These are phyloP conservation scores for Dictyostelium brefeldianum DNA, from an alignment of 78 protist species.

Conservation along the genomic window DNA sequence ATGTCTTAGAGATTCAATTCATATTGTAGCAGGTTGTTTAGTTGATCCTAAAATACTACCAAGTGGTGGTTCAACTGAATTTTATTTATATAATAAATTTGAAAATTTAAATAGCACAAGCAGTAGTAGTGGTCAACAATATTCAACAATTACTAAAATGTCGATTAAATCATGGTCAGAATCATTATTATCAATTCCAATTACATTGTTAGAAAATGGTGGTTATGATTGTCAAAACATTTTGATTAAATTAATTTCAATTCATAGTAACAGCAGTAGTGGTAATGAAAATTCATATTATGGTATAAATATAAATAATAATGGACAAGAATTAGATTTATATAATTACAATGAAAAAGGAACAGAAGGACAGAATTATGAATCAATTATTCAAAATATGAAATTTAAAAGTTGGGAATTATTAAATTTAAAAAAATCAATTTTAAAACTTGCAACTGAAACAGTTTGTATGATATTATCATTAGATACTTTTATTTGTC, in stretches of 20 bases:
- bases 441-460: slow-evolving; percentile 44
- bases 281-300: background rate
- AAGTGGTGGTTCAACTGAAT: slow-evolving; percentile 54
- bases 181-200: slow-evolving; percentile 46
- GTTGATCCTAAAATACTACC: slow-evolving; percentile 25
- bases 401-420: slow-evolving; percentile 35
- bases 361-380: background rate
- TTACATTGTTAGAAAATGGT: slow-evolving; percentile 44
- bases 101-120: background rate
- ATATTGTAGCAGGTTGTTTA: slow-evolving; percentile 13
- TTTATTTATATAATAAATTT: slow-evolving; percentile 13
- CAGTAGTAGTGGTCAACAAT: background rate
- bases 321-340: background rate
- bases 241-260: slow-evolving; percentile 6
- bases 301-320: background rate
- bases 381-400: slow-evolving; percentile 21
- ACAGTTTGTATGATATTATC: slow-evolving; percentile 20
- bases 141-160: background rate
- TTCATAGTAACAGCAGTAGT: background rate
- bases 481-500: slow-evolving; percentile 28
- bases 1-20: slow-evolving; percentile 54
- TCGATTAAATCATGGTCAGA: slow-evolving; percentile 16
- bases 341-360: background rate
- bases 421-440: slow-evolving; percentile 65
- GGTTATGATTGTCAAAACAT: slow-evolving; percentile 26